Evolutionary conservation across 352 stramenopile species (phyloP).

Genomic region (Phytophthora cactorum): DNA sequence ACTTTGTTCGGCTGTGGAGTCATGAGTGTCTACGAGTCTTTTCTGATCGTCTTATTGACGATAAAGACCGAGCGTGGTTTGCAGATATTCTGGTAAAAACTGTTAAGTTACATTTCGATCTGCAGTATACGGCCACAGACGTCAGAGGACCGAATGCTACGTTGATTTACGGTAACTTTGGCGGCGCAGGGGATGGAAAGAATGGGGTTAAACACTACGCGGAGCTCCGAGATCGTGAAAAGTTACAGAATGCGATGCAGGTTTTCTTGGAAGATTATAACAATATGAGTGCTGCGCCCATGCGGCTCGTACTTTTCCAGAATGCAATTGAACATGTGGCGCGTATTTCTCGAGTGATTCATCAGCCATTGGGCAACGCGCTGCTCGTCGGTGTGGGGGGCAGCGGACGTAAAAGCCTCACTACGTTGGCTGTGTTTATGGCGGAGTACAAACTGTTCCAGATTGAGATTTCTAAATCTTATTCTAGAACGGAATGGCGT

Average conservation of each 20-base stretch:
- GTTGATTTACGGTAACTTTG: constrained; percentile 92
- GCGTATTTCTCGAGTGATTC: constrained; percentile 92
- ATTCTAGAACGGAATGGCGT: constrained; percentile 92
- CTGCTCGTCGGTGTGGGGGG: constrained; percentile 94
- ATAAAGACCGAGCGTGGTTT: constrained; percentile 91
- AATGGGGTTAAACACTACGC: constrained; percentile 80
- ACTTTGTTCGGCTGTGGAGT: constrained; percentile 91
- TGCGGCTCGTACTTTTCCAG: constrained; percentile 95
- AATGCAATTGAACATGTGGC: constrained; percentile 95
- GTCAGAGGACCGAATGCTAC: constrained; percentile 68
- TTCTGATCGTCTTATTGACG: constrained; percentile 91
- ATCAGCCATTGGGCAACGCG: constrained; percentile 94
- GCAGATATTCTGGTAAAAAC: constrained; percentile 64
- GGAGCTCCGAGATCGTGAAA: constrained; percentile 85
- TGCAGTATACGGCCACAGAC: constrained; percentile 69
- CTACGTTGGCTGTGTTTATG: constrained; percentile 93
- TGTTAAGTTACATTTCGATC: constrained; percentile 80
- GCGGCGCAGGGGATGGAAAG: constrained; percentile 58
- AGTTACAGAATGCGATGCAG: constrained; percentile 88
- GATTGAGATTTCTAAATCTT: constrained; percentile 97
- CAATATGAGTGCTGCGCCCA: constrained; percentile 93
- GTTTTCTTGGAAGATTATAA: constrained; percentile 96
- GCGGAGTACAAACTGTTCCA: constrained; percentile 95
- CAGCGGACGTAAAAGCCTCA: constrained; percentile 93
- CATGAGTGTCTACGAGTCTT: constrained; percentile 94